phyloP scores from a whole-genome alignment of 768 basidiomycete genomes.

The Suillus brevipes region DNA sequence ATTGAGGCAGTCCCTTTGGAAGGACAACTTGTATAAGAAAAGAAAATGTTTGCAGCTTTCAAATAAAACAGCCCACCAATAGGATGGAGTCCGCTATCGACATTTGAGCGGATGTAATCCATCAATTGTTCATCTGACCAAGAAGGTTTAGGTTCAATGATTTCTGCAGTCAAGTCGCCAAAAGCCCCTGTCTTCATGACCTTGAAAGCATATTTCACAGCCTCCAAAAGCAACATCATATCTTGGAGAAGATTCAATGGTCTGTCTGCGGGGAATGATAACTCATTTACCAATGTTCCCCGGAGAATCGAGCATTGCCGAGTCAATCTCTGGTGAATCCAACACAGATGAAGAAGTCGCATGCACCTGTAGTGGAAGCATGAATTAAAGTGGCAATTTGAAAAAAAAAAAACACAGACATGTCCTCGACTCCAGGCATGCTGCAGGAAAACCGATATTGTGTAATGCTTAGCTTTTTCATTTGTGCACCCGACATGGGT shows the following conservation, averaged over 20 bases:
- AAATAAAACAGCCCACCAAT: conserved; percentile 10
- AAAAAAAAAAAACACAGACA: not conserved
- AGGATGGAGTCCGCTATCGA: conserved; percentile 12
- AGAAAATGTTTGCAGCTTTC: not conserved
- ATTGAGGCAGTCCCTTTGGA: conserved; percentile 18
- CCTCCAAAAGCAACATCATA: conserved; percentile 19
- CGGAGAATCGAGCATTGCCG: conserved; percentile 13
- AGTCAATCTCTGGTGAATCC: conserved; percentile 20
- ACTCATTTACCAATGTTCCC: conserved; percentile 12
- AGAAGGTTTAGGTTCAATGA: conserved; percentile 17
- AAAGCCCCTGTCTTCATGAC: conserved; percentile 18
- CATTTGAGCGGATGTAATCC: conserved; percentile 14
- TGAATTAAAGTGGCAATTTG: not conserved
- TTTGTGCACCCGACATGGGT: conserved; percentile 12
- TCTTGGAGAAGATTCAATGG: conserved; percentile 4
- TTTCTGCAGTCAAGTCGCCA: conserved; percentile 14
- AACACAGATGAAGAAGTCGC: conserved; percentile 16
- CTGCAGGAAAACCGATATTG: conserved; percentile 12
- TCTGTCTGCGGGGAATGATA: not conserved
- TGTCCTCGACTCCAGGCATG: conserved; percentile 21
- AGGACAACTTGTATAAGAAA: not conserved
- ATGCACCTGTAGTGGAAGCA: conserved; percentile 13
- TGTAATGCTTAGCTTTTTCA: conserved; percentile 16
- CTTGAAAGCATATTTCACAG: conserved; percentile 14
- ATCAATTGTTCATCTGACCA: conserved; percentile 18